phyloP scores from a whole-genome alignment of 805 yeast genomes.

The Naumovozyma baii region DNA sequence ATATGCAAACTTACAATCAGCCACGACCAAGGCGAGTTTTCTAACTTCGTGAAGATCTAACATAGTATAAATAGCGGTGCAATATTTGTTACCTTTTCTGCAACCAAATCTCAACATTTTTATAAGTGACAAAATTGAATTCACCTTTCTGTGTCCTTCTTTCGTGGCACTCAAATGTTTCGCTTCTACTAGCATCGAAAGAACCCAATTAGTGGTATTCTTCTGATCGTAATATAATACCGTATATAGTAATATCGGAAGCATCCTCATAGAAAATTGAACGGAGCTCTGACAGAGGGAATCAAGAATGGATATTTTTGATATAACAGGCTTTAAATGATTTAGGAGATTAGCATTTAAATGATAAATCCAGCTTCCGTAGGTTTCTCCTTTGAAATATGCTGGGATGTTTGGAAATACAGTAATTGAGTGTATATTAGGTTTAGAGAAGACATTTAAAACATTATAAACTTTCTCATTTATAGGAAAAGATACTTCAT shows the following conservation, averaged over 20 bases:
- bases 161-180: slow-evolving; percentile 1
- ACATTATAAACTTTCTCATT: no score
- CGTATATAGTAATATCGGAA: slow-evolving; percentile 9
- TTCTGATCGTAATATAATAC: slow-evolving; percentile 9
- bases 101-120: slow-evolving; percentile 22
- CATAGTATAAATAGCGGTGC: slow-evolving; percentile 11
- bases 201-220: slow-evolving; percentile 8
- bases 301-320: neutral
- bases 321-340: neutral
- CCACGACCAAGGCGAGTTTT: slow-evolving; percentile 9
- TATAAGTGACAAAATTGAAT: slow-evolving; percentile 18
- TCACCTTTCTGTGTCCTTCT: slow-evolving; percentile 8
- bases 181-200: neutral
- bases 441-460: no score
- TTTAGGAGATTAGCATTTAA: neutral
- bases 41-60: slow-evolving; percentile 12
- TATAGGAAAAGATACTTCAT: no score
- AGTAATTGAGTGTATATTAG: no score
- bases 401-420: no score
- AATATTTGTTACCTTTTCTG: slow-evolving; percentile 9
- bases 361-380: slow-evolving; percentile 1
- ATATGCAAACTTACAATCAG: slow-evolving; percentile 26
- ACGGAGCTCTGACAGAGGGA: neutral
- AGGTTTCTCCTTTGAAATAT: no score
- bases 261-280: slow-evolving; percentile 1